Base-by-base conservation (phyloP, 2,329 filamentous ascomycete species). In the Dactylonectria estremocensis region DNA sequence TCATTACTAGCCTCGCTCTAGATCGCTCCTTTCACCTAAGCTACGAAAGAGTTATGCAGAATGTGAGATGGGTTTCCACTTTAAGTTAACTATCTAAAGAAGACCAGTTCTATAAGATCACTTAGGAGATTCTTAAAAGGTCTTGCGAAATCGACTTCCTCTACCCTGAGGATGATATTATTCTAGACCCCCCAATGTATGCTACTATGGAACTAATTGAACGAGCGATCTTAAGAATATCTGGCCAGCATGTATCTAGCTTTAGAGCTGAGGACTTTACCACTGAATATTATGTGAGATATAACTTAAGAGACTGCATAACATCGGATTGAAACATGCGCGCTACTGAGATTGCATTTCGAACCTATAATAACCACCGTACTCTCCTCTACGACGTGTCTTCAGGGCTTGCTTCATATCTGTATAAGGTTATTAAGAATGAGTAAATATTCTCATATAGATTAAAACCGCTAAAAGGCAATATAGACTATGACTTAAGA, bases 51-150 rank as follows among this genome's bases (percentile, higher is more conserved):
- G 76, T 79, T 0, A 89, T 89, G 86, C 85, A 90, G 61, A 78
- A 53, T 0, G 79, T 87, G 3, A 1, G 14, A 0, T 90, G 87
- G 88, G 60, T 72, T 0, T 0, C 64, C 0, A n/a, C 58, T 0
- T 72, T 89, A 0, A 78, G 80, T 1, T 80, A 78, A 5, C 68
- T 86, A 1, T 74, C 84, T 0, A 87, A 90, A 60, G 81, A 89
- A 61, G 79, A 80, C 0, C 72, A 73, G 0, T 87, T 87, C 48
- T 77, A 77, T 40, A 67, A 45, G 16, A 50, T 18, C 2, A 52
- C 20, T 1, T 20, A 31, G 0, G 60, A 61, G 1, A 58, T 55
- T 28, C 28, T 66, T 0, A 22, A 24, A 1, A 33, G 20, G 10
- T 65, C 37, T 10, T 14, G 10, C 0, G 61, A 68, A 6, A 22